Percentiles rank a stretch among this genome's conserved stretches.
These are phyloP conservation scores for Monosporascus ibericus DNA, from an alignment of 2,329 filamentous ascomycete genomes.

Conservation along the genomic window DNA sequence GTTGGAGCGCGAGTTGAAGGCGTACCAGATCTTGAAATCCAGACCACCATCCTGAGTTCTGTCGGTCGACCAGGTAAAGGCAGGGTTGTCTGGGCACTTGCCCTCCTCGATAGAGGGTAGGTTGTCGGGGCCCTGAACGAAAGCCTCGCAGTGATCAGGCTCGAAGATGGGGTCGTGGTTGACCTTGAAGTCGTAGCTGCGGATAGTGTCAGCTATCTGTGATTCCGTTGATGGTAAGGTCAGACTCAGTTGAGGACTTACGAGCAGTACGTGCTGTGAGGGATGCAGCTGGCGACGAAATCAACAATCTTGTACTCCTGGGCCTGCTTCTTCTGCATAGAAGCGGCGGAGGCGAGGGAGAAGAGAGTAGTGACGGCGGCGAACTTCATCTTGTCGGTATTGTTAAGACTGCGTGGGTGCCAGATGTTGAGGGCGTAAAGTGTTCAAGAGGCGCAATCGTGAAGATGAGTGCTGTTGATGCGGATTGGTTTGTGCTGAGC, in stretches of 20 bases:
- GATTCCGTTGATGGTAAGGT: not conserved
- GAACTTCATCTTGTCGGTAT: constrained; percentile 5
- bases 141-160: constrained; percentile 3
- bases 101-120: constrained; percentile 3
- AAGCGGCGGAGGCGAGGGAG: constrained; percentile 3
- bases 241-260: not conserved
- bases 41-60: constrained; percentile 2
- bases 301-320: not conserved
- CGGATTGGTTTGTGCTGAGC: not conserved
- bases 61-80: constrained; percentile 8
- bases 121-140: constrained; percentile 2
- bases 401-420: not conserved
- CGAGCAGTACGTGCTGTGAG: constrained; percentile 4
- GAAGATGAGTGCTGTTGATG: not conserved
- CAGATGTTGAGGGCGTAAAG: not conserved
- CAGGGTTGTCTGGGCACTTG: constrained; percentile 4
- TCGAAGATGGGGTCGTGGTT: not conserved
- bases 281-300: constrained; percentile 7
- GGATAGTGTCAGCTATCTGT: not conserved
- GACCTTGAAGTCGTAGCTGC: constrained; percentile 7
- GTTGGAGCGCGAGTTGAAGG: constrained; percentile 9
- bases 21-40: constrained; percentile 10
- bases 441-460: not conserved
- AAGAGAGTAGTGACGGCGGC: constrained; percentile 4
- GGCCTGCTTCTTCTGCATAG: constrained; percentile 4